Evolutionary conservation across 306 rosid species (phyloP).

Genomic region (Cicer arietinum): DNA sequence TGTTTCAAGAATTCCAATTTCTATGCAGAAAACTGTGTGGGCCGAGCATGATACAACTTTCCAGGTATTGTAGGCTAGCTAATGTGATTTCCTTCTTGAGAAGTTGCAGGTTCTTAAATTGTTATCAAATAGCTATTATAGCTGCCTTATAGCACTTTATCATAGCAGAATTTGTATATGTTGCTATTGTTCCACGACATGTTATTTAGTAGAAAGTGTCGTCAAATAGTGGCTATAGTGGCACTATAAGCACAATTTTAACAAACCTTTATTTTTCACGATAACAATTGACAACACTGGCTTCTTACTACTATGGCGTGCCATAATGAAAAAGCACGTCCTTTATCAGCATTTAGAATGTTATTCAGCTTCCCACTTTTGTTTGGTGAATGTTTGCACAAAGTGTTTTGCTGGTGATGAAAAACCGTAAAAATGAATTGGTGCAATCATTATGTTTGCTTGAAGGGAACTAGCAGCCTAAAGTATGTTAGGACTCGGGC

Average conservation of each 20-base stretch:
- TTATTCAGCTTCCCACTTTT: background rate
- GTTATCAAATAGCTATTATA: no score
- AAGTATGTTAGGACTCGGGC: background rate
- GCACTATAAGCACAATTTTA: no score
- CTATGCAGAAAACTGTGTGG: constrained; percentile 89
- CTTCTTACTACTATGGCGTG: background rate
- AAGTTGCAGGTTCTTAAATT: background rate
- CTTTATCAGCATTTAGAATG: constrained; percentile 26
- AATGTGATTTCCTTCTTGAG: constrained; percentile 32
- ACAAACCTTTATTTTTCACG: no score
- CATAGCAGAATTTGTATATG: no score
- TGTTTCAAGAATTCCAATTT: constrained; percentile 75
- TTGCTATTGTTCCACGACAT: no score
- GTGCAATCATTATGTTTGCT: background rate
- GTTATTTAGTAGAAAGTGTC: no score
- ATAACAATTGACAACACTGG: no score
- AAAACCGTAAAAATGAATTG: background rate
- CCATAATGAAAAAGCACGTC: constrained; percentile 8
- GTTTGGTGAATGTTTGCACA: constrained; percentile 15
- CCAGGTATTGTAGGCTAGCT: constrained; percentile 64
- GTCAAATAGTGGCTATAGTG: no score
- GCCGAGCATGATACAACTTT: constrained; percentile 81
- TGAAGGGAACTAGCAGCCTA: constrained; percentile 7
- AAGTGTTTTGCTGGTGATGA: constrained; percentile 26
- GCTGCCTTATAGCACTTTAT: no score